A percentile compares a stretch with the other conserved stretches of the same genome.
Evolutionary conservation across 176 grass and related monocot species (phyloP).

Genomic region (Bolboschoenus planiculmis): DNA sequence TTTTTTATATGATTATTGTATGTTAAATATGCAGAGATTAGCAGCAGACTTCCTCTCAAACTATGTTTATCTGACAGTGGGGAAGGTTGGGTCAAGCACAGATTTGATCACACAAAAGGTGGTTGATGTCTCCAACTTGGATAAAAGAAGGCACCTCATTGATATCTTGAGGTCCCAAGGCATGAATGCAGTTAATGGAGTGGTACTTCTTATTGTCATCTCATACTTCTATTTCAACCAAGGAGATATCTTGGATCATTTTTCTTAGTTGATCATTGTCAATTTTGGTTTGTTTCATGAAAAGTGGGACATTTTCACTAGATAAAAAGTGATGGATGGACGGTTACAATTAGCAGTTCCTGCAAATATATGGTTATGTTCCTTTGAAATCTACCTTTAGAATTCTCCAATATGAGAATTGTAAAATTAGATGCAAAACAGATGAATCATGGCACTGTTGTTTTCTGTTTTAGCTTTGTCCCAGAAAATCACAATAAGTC

Average conservation of each 20-base stretch:
- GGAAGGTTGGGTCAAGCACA: constrained; percentile 76
- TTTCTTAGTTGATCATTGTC: neutral
- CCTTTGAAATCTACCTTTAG: neutral
- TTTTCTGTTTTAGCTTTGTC: neutral
- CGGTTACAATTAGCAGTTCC: neutral
- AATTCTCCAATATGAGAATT: neutral
- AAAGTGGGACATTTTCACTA: neutral
- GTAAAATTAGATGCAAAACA: too few relatives aligned
- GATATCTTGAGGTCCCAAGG: constrained; percentile 45
- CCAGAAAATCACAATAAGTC: neutral
- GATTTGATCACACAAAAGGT: constrained; percentile 72
- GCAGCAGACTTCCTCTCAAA: constrained; percentile 70
- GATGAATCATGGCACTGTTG: neutral
- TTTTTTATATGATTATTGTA: neutral
- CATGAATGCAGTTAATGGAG: constrained; percentile 25
- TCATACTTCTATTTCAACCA: neutral
- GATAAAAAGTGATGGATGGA: neutral
- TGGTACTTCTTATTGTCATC: constrained; percentile 31
- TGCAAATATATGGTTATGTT: neutral
- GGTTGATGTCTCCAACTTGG: constrained; percentile 45
- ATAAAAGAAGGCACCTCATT: constrained; percentile 57
- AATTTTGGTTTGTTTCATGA: neutral
- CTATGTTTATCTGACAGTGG: constrained; percentile 77
- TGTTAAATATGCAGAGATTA: constrained; percentile 35
- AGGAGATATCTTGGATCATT: neutral